phyloP scores from a whole-genome alignment of 2,329 filamentous ascomycete species.

The Cordyceps javanica region DNA sequence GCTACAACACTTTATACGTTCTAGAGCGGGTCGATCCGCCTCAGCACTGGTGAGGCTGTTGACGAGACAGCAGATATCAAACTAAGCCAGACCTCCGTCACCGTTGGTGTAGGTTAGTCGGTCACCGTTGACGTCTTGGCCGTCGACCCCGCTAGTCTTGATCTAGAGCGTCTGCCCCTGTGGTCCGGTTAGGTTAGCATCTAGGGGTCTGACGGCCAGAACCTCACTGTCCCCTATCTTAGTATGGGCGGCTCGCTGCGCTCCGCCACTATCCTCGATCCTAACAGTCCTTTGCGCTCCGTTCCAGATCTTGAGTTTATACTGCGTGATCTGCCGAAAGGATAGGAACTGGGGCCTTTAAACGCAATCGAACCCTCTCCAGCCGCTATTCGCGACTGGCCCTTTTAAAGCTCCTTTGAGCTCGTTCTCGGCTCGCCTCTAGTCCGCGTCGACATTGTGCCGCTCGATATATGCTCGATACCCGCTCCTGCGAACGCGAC shows the following conservation, averaged over 20 bases:
- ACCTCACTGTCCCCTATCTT: constrained; percentile 13
- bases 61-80: constrained; percentile 1
- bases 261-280: neutral
- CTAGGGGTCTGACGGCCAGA: constrained; percentile 9
- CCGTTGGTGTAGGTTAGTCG: constrained; percentile 1
- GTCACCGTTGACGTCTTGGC: neutral
- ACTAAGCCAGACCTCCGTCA: constrained; percentile 8
- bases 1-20: neutral
- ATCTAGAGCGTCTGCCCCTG: constrained; percentile 2
- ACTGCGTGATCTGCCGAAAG: neutral
- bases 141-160: neutral
- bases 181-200: constrained; percentile 15
- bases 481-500: neutral
- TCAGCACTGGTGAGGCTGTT: neutral
- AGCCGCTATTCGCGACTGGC: neutral
- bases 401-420: neutral
- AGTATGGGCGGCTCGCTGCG: neutral
- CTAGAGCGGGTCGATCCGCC: neutral
- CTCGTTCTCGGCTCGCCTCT: neutral
- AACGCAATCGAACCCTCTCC: neutral
- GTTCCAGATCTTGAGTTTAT: neutral
- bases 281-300: neutral
- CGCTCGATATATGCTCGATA: neutral
- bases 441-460: neutral
- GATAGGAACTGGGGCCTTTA: neutral